Evolutionary conservation across 2,329 filamentous ascomycete genomes (phyloP).

Genomic region (Ceratocystis huliohia): DNA sequence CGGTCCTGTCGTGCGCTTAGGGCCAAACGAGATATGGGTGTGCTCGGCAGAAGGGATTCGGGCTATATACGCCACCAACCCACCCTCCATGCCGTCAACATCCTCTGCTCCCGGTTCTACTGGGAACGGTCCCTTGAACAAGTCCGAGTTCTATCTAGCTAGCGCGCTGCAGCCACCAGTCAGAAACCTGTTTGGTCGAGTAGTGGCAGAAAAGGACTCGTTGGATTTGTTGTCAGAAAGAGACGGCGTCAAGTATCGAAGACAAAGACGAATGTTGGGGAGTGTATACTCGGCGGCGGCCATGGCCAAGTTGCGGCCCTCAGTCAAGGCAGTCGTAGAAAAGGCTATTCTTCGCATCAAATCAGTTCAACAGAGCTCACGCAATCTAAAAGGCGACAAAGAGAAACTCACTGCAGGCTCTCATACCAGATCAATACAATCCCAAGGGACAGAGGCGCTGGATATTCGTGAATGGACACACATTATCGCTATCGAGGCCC

Average conservation of each 20-base stretch:
- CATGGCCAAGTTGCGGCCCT: constrained; percentile 32
- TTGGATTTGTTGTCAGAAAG: constrained; percentile 41
- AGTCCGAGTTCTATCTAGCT: constrained; percentile 26
- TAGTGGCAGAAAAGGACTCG: constrained; percentile 31
- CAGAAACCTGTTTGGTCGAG: constrained; percentile 30
- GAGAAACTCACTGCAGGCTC: not conserved
- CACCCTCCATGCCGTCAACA: not conserved
- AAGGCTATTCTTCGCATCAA: constrained; percentile 25
- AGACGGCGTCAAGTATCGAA: constrained; percentile 35
- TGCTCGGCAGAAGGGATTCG: constrained; percentile 36
- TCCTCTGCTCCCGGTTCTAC: not conserved
- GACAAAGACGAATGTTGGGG: constrained; percentile 39
- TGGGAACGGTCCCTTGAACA: constrained; percentile 1
- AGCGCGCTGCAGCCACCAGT: constrained; percentile 34
- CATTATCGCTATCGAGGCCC: constrained; percentile 40
- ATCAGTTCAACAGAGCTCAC: not conserved
- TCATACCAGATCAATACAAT: not conserved
- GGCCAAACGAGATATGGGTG: constrained; percentile 43
- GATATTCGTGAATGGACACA: constrained; percentile 46
- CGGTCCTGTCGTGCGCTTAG: constrained; percentile 40
- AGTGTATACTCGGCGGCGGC: constrained; percentile 35
- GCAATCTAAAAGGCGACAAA: not conserved
- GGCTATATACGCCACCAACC: constrained; percentile 32
- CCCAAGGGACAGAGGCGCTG: constrained; percentile 26
- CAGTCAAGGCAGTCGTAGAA: constrained; percentile 32